These are phyloP conservation scores for Colletotrichum sp. DNA, from an alignment of 2,329 filamentous ascomycete genomes.

Conservation along the genomic window DNA sequence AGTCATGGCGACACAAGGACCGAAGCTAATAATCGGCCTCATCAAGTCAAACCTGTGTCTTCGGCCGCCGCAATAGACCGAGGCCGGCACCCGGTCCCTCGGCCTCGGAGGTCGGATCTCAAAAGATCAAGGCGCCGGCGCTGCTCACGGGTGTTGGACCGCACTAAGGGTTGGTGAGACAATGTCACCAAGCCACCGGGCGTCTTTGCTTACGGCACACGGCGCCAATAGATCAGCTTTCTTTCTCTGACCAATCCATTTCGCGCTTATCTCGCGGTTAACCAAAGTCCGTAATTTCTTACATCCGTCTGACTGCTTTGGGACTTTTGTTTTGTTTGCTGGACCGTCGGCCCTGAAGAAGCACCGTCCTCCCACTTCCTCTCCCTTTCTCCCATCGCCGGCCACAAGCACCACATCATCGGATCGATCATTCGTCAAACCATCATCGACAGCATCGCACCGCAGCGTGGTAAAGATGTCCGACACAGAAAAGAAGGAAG, in stretches of 20 bases:
- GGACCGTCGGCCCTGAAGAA: background rate
- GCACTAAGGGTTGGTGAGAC: background rate
- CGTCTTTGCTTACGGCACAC: background rate
- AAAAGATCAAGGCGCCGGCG: background rate
- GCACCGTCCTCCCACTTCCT: accelerated
- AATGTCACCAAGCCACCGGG: background rate
- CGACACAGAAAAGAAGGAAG: background rate
- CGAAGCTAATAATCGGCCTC: background rate
- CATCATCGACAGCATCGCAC: background rate
- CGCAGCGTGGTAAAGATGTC: background rate
- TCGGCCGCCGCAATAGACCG: background rate
- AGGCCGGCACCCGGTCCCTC: background rate
- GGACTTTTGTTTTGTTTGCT: background rate
- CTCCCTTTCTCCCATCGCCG: background rate
- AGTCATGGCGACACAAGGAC: background rate
- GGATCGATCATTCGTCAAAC: background rate
- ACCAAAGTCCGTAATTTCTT: background rate
- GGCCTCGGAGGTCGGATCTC: background rate
- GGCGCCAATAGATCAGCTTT: background rate
- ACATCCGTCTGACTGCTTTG: background rate
- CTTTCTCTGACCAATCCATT: background rate
- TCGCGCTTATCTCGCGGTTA: background rate
- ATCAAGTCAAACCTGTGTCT: background rate
- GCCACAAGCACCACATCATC: background rate
- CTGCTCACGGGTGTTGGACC: background rate